These are phyloP conservation scores for Suillus bovinus DNA, from an alignment of 768 basidiomycete species.

Conservation along the genomic window DNA sequence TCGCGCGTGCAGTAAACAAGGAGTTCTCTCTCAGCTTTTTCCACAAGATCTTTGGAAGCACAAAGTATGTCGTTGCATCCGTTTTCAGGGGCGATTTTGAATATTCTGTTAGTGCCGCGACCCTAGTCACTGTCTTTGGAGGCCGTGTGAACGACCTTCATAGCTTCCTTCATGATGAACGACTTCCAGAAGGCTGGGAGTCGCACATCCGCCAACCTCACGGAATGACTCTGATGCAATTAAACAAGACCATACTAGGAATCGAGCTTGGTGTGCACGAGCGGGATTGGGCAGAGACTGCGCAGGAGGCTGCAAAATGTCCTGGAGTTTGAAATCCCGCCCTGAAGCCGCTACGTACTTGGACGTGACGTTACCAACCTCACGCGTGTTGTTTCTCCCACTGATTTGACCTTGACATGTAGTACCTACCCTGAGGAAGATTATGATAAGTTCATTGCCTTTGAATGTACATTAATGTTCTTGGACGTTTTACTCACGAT, in stretches of 20 bases:
- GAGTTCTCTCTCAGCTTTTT: conserved; percentile 50
- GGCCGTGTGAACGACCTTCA: conserved; percentile 59
- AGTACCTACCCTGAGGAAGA: no score
- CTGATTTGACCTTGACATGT: not conserved
- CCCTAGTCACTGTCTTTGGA: conserved; percentile 68
- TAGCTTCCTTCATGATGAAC: conserved; percentile 60
- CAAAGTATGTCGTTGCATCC: conserved; percentile 52
- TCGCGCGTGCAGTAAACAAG: conserved; percentile 54
- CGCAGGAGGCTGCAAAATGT: not conserved
- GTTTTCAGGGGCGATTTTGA: not conserved
- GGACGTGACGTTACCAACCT: not conserved
- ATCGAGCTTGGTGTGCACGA: not conserved
- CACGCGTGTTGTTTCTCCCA: not conserved
- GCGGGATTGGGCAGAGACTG: not conserved
- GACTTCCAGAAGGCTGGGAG: conserved; percentile 73
- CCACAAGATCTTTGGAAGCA: conserved; percentile 68
- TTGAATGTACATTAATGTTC: no score
- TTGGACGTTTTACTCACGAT: not conserved
- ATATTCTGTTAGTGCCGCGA: conserved; percentile 51
- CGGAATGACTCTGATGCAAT: conserved; percentile 60
- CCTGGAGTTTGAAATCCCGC: not conserved
- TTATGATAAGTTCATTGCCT: no score
- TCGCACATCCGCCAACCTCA: conserved; percentile 49
- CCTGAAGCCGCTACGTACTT: not conserved
- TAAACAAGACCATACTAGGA: conserved; percentile 41